Percentiles rank a stretch among this genome's conserved stretches.
phyloP scores from a whole-genome alignment of 176 grass and related monocot genomes.

The Triticum timopheevii region DNA sequence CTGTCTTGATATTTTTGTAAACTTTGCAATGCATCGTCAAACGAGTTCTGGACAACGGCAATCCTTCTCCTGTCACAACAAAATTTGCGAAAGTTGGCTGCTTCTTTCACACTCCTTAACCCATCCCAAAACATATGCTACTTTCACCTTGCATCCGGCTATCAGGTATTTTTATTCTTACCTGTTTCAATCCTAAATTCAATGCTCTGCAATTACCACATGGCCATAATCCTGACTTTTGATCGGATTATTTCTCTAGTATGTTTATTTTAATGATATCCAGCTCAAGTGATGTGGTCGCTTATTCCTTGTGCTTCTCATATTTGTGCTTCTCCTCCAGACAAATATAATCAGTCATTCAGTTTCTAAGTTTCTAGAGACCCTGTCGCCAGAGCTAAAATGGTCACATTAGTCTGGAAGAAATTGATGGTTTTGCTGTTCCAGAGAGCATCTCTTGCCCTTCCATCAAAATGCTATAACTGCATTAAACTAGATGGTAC shows the following conservation, averaged over 20 bases:
- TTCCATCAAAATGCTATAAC: too few species aligned
- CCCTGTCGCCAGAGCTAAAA: background rate
- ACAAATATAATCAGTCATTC: background rate
- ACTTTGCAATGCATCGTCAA: background rate
- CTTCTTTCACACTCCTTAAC: constrained; percentile 8
- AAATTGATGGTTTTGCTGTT: background rate
- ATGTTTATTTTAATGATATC: constrained; percentile 9
- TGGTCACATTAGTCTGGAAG: background rate
- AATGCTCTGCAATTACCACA: too few species aligned
- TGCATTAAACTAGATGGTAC: too few species aligned
- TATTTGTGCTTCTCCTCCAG: background rate
- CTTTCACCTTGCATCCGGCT: background rate
- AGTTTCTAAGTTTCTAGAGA: background rate
- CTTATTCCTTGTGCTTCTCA: background rate
- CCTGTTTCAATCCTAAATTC: too few species aligned
- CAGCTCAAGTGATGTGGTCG: background rate
- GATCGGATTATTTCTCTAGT: background rate
- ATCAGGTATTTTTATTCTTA: too few species aligned
- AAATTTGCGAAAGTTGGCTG: constrained; percentile 17
- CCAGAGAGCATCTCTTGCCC: background rate
- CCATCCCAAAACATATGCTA: background rate
- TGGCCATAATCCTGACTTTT: background rate
- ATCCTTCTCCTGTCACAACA: constrained; percentile 17
- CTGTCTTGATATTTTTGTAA: background rate
- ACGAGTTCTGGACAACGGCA: constrained; percentile 17